Evolutionary conservation across 75 land plant genomes (phyloP), one percentile per base, ranked within the genome.

Genomic region (Picea sitchensis): DNA sequence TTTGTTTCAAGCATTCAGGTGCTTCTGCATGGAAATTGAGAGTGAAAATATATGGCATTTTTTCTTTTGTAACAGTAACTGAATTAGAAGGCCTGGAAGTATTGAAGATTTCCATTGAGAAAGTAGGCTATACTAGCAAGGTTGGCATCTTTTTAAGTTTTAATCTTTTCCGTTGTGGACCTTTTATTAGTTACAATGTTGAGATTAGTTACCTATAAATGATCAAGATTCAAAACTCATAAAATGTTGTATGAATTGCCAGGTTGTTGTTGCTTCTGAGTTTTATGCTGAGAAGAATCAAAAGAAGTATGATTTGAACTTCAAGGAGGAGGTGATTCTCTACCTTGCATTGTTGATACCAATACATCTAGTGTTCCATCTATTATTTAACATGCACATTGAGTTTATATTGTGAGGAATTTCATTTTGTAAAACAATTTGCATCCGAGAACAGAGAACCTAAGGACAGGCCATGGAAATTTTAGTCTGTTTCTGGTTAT

Each of bases 251-350:
- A 15, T 47, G 58, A 14, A 61, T 59, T 82, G 23, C 5, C 82
- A 94, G 97, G 99, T 96, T 81, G 97, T 97, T n/a, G 93, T 98
- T 80, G 99, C 98, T 54, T 97, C 98, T 71, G 99, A 97, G 73
- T 97, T 97, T 63, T 97, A 93, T 73, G 77, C 80, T 62, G 78
- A 82, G 47, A 83, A 80, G 72, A 95, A 95, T 63, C 26, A 26
- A 26, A 91, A 92, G 75, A 86, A 85, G 14, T 94, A 97, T 82
- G 99, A 94, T 72, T 78, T 97, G 75, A 97, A 97, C 89, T 97
- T 97, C 88, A 97, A 97, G 80, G 99, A 91, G 81, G 99, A 97
- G 84, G 99, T 87, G 79, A 78, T 78, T 44, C 4, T 20, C 31
- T 44, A 58, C 5, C 13, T 51, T 58, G 60, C 36, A 34, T 34